Conservation (phyloP, 2,329 filamentous ascomycete species). For the Corniculantispora saksenae region DNA sequence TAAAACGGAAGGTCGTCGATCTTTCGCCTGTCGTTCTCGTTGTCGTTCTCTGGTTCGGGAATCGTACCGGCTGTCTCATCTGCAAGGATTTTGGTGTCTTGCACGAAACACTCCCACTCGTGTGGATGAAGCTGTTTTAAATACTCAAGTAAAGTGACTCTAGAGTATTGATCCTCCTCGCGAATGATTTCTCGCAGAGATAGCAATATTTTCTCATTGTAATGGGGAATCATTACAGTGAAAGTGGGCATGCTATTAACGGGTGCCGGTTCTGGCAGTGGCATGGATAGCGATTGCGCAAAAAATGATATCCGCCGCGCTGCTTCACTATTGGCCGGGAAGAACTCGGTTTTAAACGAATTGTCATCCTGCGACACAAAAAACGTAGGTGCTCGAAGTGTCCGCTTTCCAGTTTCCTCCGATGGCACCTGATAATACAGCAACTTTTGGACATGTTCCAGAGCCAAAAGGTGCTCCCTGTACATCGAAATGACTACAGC, state of each 20-base stretch:
- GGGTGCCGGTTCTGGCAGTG: constrained; percentile 92
- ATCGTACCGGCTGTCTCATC: constrained; percentile 60
- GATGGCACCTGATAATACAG: constrained; percentile 98
- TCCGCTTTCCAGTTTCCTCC: constrained; percentile 97
- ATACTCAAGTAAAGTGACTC: constrained; percentile 94
- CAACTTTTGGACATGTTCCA: constrained; percentile 97
- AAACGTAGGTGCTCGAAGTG: constrained; percentile 91
- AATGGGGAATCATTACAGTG: constrained; percentile 96
- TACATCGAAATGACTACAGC: constrained; percentile 99
- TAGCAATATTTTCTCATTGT: constrained; percentile 95
- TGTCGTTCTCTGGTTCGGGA: constrained; percentile 64
- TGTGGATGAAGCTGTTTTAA: constrained; percentile 97
- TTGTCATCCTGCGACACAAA: constrained; percentile 99
- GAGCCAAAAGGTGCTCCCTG: constrained; percentile 92
- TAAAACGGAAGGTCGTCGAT: constrained; percentile 99
- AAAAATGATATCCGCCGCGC: constrained; percentile 99
- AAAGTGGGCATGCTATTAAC: constrained; percentile 99
- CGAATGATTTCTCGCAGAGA: constrained; percentile 97
- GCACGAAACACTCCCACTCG: constrained; percentile 99
- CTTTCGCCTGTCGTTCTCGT: constrained; percentile 89
- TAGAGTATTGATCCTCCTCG: constrained; percentile 97
- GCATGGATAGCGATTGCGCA: constrained; percentile 92
- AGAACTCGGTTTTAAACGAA: constrained; percentile 99
- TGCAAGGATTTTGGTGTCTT: constrained; percentile 98
- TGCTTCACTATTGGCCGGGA: constrained; percentile 89